Conservation (phyloP, 148 eudicot genomes). For the Fagopyrum homotropicum region DNA sequence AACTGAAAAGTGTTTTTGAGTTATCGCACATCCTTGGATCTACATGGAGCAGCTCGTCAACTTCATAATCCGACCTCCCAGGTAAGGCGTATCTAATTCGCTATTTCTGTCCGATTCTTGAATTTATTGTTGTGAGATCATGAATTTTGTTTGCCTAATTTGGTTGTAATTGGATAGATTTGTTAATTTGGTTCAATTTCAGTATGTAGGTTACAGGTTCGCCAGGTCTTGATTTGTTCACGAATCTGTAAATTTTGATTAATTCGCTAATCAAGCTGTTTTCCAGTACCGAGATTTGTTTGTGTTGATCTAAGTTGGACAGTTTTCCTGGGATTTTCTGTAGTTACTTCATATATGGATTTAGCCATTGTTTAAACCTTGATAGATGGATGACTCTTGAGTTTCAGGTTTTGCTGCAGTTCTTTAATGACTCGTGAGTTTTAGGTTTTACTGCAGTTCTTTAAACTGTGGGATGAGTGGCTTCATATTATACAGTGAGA, state of each 20-base stretch:
- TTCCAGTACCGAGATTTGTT: not conserved
- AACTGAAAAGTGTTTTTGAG: not conserved
- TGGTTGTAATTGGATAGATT: not conserved
- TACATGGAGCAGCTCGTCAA: slow-evolving; percentile 86
- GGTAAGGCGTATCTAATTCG: slow-evolving; percentile 30
- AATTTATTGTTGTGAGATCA: not conserved
- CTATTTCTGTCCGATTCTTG: not conserved
- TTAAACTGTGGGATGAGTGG: not conserved
- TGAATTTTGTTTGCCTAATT: not conserved
- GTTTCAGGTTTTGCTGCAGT: not conserved
- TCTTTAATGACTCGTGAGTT: not conserved
- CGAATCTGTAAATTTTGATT: not conserved
- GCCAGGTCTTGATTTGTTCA: not conserved
- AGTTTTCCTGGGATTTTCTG: not conserved
- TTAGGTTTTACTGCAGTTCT: not conserved
- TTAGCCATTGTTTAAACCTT: not conserved
- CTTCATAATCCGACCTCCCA: slow-evolving; percentile 96
- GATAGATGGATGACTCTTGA: not conserved
- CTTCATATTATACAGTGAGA: not conserved
- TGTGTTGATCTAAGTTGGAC: not conserved
- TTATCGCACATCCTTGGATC: not conserved
- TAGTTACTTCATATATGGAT: not conserved
- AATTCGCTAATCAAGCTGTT: not conserved
- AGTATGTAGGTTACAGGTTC: not conserved
- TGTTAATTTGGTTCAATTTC: not conserved